phyloP scores from a whole-genome alignment of 1,284 basidiomycete genomes.

The Phylloboletellus chloephorus region DNA sequence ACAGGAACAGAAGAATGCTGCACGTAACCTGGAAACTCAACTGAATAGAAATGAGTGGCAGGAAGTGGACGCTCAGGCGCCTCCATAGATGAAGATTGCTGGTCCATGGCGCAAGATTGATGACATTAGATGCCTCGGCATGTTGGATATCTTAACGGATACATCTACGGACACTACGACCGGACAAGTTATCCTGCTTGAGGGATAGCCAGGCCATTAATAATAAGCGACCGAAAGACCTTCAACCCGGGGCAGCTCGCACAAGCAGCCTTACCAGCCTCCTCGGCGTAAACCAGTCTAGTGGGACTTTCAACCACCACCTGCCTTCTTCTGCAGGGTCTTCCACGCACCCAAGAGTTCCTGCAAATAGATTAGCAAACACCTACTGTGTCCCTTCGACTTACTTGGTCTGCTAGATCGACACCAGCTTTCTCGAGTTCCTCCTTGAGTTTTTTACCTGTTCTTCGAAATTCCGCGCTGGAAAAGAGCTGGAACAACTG shows the following conservation, averaged over 20 bases:
- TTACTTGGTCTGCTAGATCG: slow-evolving; percentile 43
- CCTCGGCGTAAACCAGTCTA: neutral
- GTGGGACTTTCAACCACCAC: slow-evolving; percentile 13
- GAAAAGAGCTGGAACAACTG: slow-evolving; percentile 50
- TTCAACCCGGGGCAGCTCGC: neutral
- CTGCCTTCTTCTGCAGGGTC: slow-evolving; percentile 30
- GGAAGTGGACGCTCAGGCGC: slow-evolving; percentile 52
- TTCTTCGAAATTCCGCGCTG: slow-evolving; percentile 48
- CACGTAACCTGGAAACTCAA: slow-evolving; percentile 90
- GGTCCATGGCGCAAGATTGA: slow-evolving; percentile 15
- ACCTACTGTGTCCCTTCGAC: slow-evolving; percentile 5
- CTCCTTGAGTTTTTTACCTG: slow-evolving; percentile 42
- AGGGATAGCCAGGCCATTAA: slow-evolving; percentile 1
- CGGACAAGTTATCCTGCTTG: too few relatives aligned
- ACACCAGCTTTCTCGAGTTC: slow-evolving; percentile 57
- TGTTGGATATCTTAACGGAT: slow-evolving; percentile 1
- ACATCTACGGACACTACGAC: neutral
- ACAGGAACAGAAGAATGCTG: slow-evolving; percentile 52
- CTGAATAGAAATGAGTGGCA: slow-evolving; percentile 61
- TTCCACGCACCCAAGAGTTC: slow-evolving; percentile 34
- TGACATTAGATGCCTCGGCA: too few relatives aligned
- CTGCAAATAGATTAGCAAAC: slow-evolving; percentile 15
- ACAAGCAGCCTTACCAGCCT: neutral
- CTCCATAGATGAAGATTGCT: slow-evolving; percentile 13
- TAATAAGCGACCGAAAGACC: neutral